These are phyloP conservation scores for Prunus campanulata DNA, from an alignment of 306 rosid genomes.

Conservation along the genomic window DNA sequence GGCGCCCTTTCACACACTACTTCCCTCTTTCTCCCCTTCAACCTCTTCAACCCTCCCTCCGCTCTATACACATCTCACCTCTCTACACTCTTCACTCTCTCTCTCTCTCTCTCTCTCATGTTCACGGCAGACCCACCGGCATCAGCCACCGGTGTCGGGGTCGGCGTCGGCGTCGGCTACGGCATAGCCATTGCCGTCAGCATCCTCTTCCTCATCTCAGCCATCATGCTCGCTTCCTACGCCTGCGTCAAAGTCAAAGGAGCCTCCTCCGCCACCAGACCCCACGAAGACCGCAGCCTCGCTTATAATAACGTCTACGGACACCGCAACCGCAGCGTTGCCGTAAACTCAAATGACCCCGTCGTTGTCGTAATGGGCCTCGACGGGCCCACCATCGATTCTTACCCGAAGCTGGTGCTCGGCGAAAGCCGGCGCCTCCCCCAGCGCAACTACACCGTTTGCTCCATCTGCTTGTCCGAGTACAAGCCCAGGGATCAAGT, in stretches of 20 bases:
- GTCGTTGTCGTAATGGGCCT: slow-evolving; percentile 40
- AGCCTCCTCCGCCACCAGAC: background rate
- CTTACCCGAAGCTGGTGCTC: slow-evolving; percentile 48
- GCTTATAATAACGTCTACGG: background rate
- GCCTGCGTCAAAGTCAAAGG: slow-evolving; percentile 48
- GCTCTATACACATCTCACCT: background rate
- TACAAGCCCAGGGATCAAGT: slow-evolving; percentile 44
- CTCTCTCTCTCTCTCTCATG: slow-evolving; percentile 28
- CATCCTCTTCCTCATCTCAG: slow-evolving; percentile 67
- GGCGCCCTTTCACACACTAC: no score
- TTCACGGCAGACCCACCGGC: slow-evolving; percentile 38
- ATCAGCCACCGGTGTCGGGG: slow-evolving; percentile 46
- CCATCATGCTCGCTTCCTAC: slow-evolving; percentile 69
- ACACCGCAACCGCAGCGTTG: background rate
- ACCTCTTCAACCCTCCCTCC: background rate
- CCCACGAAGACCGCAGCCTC: background rate
- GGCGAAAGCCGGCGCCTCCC: slow-evolving; percentile 61
- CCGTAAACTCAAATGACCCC: slow-evolving; percentile 2
- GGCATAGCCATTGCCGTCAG: slow-evolving; percentile 68
- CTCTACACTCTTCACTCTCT: background rate
- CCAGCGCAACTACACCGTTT: slow-evolving; percentile 41
- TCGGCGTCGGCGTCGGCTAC: slow-evolving; percentile 64
- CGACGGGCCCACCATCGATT: slow-evolving; percentile 42
- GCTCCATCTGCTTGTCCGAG: slow-evolving; percentile 56
- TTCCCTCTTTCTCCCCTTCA: no score